These are phyloP conservation scores for Neurospora sublineolata DNA, from an alignment of 495 filamentous ascomycete species.

Conservation along the genomic window DNA sequence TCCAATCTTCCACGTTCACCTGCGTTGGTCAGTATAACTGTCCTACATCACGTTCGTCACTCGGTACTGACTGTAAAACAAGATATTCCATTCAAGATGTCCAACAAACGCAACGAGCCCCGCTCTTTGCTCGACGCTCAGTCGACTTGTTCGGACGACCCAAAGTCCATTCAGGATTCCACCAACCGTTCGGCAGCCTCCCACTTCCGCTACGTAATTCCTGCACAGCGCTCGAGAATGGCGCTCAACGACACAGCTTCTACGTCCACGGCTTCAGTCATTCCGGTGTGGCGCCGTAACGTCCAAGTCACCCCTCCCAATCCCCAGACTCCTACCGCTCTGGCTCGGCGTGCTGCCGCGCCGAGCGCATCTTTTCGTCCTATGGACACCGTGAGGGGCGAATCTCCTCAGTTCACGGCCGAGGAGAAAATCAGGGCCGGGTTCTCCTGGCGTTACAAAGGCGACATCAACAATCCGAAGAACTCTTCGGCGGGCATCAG, in stretches of 20 bases:
- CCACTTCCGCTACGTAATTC: not conserved
- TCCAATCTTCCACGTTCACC: not conserved
- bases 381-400: not conserved
- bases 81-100: not conserved
- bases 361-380: not conserved
- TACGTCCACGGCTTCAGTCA: fast-evolving
- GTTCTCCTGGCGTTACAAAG: not conserved
- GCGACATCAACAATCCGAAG: not conserved
- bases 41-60: not conserved
- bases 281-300: not conserved
- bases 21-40: not conserved
- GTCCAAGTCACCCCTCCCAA: not conserved
- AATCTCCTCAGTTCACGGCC: not conserved
- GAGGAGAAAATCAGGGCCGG: not conserved
- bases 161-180: not conserved
- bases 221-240: not conserved
- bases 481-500: not conserved
- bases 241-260: not conserved
- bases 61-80: not conserved
- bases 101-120: not conserved
- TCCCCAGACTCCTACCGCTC: not conserved
- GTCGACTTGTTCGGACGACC: not conserved
- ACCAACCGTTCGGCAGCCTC: not conserved
- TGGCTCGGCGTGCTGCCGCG: too few species aligned
- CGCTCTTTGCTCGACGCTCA: not conserved